Base-by-base conservation (phyloP, 1,284 basidiomycete genomes). In the Ganoderma leucocontextum region DNA sequence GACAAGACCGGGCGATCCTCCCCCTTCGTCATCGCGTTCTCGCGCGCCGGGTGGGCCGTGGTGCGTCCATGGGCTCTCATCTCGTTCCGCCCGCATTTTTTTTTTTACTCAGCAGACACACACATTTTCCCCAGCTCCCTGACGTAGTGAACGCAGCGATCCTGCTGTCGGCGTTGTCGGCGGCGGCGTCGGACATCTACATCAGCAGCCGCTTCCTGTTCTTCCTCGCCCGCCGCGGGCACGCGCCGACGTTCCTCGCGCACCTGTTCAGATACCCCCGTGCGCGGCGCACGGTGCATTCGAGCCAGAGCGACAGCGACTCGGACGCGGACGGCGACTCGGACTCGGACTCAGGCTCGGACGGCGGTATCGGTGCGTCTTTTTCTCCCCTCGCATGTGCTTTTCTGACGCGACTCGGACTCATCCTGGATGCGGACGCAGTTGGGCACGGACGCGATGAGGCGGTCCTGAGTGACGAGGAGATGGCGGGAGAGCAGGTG, bases 131-230 rank as follows among this genome's bases (percentile, higher is more conserved):
- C 8, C 65, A 78, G 77, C 81, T 95, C 4, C 92, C 93, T 2
- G 59, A 75, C 38, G 67, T 82, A 61, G 76, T 84, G 70, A 84
- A 83, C 72, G 83, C 79, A 25, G 76, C 75, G 12, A 78, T 86
- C 39, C 74, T 85, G 42, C 75, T 84, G 7, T 86, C 84, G 1
- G 86, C 86, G n/a, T 86, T 82, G 81, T 87, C 84, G 5, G 85
- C 87, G 15, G 86, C 84, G 9, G 82, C 83, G 47, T 83, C 83
- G 55, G 86, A 86, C 76, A 78, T 88, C 52, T 87, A 85, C 80
- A 84, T 85, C 71, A 82, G 83, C 64, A 84, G 83, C 41, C 80
- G 87, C 63, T 84, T 85, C 35, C 79, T 88, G 58, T 87, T 86
- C 78, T 83, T 82, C 71, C 81, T 87, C 61, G 82, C 85, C 1